Evolutionary conservation across 1,284 basidiomycete species (phyloP).

Genomic region (Athelia psychrophila): DNA sequence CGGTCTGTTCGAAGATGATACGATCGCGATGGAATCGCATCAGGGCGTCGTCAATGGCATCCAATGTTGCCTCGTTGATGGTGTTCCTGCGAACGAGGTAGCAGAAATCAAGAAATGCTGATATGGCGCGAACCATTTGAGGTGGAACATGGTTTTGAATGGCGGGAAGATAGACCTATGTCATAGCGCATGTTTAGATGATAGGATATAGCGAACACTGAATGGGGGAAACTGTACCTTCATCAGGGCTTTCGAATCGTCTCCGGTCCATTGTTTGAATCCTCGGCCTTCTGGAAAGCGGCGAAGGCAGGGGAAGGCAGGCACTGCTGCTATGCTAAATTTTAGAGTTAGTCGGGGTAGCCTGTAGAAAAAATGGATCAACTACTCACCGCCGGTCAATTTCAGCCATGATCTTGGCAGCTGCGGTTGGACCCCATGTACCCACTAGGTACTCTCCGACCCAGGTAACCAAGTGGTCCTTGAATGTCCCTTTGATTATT

Average conservation of each 20-base stretch:
- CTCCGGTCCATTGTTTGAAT: slow-evolving; percentile 25
- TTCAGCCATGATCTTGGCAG: neutral
- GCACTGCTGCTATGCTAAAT: neutral
- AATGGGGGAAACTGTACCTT: neutral
- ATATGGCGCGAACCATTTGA: neutral
- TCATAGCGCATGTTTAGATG: slow-evolving; percentile 1
- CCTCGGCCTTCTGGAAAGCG: neutral
- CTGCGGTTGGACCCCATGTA: neutral
- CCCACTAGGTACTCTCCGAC: slow-evolving; percentile 1
- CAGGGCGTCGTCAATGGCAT: slow-evolving; percentile 8
- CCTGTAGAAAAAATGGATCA: neutral
- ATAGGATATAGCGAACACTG: too few species aligned
- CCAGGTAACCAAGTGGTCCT: slow-evolving; percentile 15
- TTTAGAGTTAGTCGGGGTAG: neutral
- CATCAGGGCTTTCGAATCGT: slow-evolving; percentile 25
- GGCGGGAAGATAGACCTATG: neutral
- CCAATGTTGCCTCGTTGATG: slow-evolving; percentile 5
- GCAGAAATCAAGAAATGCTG: slow-evolving; percentile 8
- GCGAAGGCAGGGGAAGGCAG: slow-evolving; percentile 2
- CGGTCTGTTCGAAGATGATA: slow-evolving; percentile 9
- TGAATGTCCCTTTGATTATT: slow-evolving; percentile 16
- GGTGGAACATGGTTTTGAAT: neutral
- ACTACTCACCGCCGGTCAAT: neutral
- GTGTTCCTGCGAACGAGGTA: slow-evolving; percentile 10
- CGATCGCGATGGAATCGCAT: slow-evolving; percentile 13